Base-by-base conservation (phyloP, 345 rosid species). In the Populus ilicifolia region DNA sequence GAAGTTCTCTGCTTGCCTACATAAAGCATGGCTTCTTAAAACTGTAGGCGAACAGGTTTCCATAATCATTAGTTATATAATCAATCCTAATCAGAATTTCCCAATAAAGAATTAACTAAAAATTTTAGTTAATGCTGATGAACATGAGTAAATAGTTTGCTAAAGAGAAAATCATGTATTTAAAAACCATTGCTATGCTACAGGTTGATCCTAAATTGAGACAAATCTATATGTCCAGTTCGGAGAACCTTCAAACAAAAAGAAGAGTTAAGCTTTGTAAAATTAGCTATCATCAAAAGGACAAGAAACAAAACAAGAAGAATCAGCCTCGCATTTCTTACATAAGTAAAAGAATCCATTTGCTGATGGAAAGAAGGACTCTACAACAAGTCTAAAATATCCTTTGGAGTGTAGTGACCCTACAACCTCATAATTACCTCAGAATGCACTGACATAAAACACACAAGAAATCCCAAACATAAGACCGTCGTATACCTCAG, bases 181-280 rank as follows among this genome's bases (percentile, higher is more conserved):
- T 33, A 29, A 6, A 2, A 63, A 12, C 8, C 71, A 65, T 54
- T 23, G n/a, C 72, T 73, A 72, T 74, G 38, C 13, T 67, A 54
- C 1, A 59, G 10, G 48, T 96, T 92, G 27, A 96, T 82, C 33
- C 97, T 98, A 80, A 96, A 96, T 86, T 96, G 98, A 78, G 94
- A 79, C 86, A 96, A 87, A 85, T 96, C 97, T 73, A 93, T 87
- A 85, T 96, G 97, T 70, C 99, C 99, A 12, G 99, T 96, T 84
- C 91, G 88, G 59, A 96, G 94, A 54, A 96, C 98, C 99, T 96
- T 72, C 59, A 73, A 59, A 61, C 35, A 82, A 72, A 44, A 79
- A 25, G 14, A 68, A 65, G n/a, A 70, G 41, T 38, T 25, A 43
- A 46, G 12, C 41, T 59, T 56, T 21, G 18, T 35, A 64, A 69